Percentiles rank a stretch among this genome's conserved stretches.
Conservation (phyloP, 768 basidiomycete species). For the Phanerodontia chrysosporium region DNA sequence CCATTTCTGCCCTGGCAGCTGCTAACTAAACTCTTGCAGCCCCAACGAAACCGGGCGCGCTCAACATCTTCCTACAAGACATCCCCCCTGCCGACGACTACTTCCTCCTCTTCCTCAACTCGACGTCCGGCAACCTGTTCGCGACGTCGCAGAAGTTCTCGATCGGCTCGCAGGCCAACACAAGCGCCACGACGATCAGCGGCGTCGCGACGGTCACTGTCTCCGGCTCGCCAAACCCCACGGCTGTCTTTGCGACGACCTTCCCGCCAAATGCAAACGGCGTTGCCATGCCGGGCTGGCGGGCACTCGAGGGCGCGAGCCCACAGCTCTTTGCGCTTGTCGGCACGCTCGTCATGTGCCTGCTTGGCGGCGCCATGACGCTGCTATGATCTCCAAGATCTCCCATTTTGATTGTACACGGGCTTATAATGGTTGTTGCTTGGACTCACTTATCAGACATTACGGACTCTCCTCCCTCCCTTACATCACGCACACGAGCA, state of each 20-base stretch:
- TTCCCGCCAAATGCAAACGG: conserved; percentile 34
- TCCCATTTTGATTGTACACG: not conserved
- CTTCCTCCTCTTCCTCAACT: conserved; percentile 71
- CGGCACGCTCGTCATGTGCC: conserved; percentile 11
- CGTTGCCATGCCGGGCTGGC: conserved; percentile 15
- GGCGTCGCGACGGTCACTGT: conserved; percentile 63
- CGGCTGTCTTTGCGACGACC: conserved; percentile 53
- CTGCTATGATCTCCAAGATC: conserved; percentile 15
- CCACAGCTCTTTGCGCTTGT: conserved; percentile 15
- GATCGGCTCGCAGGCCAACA: conserved; percentile 41
- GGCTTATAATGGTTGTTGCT: not conserved
- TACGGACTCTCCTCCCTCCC: not conserved
- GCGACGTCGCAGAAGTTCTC: conserved; percentile 60
- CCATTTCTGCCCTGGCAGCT: too few species aligned
- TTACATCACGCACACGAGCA: not conserved
- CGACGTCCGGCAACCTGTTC: conserved; percentile 60
- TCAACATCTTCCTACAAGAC: conserved; percentile 63
- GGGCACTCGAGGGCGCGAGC: conserved; percentile 15
- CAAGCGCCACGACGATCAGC: conserved; percentile 33
- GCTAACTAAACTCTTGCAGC: too few species aligned
- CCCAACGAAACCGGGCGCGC: conserved; percentile 23
- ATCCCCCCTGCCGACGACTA: conserved; percentile 73
- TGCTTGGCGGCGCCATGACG: conserved; percentile 21
- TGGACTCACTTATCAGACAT: not conserved
- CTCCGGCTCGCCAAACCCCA: conserved; percentile 63